Evolutionary conservation across 192 early-diverging fungal species (phyloP), one percentile per base, ranked within the genome.

Genomic region (Coemansia sp.): DNA sequence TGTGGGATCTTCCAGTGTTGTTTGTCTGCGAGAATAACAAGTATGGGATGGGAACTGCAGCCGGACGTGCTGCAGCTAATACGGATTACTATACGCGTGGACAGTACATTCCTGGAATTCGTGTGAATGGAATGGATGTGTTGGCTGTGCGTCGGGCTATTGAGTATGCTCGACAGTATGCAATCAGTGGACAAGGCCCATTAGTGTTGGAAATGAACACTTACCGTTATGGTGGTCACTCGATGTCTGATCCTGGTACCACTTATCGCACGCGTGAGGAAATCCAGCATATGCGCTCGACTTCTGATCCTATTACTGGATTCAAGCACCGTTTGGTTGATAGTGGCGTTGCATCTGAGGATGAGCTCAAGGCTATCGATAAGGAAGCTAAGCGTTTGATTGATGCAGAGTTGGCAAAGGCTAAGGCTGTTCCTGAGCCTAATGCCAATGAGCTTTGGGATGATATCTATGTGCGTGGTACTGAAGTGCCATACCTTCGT

Each of bases 1-100:
- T 98, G 34, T 98, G 95, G 96, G 86, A 91, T 55, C 85, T 97
- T 55, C 95, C 96, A 14, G 83, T 86, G 57, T 87, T 93, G 55
- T 98, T 95, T 81, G 94, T 92, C 19, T 98, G 96, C 84, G 96
- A 98, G 83, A 98, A 98, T 90, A 98, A 98, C 90, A 90, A 87
- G 78, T 98, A 96, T 76, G 95, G 94, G 57, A 98, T 98, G 96
- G 96, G 96, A 60, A 98, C 95, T 8, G 85, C 94, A 41, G 92
- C 92, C 31, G 75, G 69, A 61, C 91, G 96, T 63, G 92, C 94
- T n/a, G 89, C 93, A 23, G 94, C 94, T 60, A 93, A 89, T 73
- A 92, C 94, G 56, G 86, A 91, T 73, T 97, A 96, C 90, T 96
- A 88, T 81, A 94, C 90, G 63, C 90, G 96, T 64, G 93, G 92